Percentiles rank a stretch among this genome's conserved stretches.
phyloP scores from a whole-genome alignment of 106 monocot species.

The Cymbidium sinense region DNA sequence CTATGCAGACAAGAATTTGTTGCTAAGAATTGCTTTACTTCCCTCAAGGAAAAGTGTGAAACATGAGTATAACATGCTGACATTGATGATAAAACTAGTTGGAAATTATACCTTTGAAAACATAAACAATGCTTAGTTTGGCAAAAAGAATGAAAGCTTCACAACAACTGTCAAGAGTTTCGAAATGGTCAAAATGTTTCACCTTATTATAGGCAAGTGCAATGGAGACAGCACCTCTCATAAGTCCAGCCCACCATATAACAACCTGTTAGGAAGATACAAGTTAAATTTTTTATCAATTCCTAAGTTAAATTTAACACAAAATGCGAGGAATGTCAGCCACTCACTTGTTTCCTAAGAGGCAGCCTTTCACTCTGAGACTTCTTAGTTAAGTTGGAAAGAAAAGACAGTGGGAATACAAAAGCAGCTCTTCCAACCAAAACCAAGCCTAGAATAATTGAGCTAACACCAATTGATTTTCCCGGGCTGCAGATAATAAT shows the following conservation, averaged over 20 bases:
- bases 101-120: not conserved
- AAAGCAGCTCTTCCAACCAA: slow-evolving; percentile 89
- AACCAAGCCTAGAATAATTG: slow-evolving; percentile 66
- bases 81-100: not conserved
- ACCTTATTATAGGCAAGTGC: slow-evolving; percentile 99
- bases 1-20: not conserved
- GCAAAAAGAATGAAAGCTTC: not conserved
- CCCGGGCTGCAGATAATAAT: slow-evolving; percentile 50
- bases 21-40: not conserved
- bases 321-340: not conserved
- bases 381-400: slow-evolving; percentile 80
- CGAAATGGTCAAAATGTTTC: not conserved
- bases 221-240: slow-evolving; percentile 99
- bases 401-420: slow-evolving; percentile 94
- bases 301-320: not conserved
- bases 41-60: not conserved
- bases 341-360: slow-evolving; percentile 70
- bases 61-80: not conserved
- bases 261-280: slow-evolving; percentile 43
- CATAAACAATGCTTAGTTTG: not conserved
- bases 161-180: not conserved
- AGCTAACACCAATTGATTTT: slow-evolving; percentile 79
- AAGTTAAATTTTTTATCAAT: not conserved
- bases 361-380: slow-evolving; percentile 45
- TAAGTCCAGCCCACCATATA: slow-evolving; percentile 99